Conservation (phyloP, 2,329 filamentous ascomycete species). For the Fusarium euwallaceae region DNA sequence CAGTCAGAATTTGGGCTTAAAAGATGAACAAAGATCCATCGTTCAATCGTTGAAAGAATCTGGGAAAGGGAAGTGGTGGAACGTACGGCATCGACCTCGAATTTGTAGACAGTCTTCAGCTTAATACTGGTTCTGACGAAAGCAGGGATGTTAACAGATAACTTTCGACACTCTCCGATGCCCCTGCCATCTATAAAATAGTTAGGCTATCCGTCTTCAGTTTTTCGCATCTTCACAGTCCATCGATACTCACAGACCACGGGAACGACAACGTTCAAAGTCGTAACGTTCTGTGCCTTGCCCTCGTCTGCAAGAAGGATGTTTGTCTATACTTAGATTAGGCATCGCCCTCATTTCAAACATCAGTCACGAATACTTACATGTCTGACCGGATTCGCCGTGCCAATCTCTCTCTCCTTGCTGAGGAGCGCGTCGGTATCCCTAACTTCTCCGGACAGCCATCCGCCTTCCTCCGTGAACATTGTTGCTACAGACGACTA, state of each 20-base stretch:
- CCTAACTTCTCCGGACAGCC: slow-evolving; percentile 48
- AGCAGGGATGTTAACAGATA: slow-evolving; percentile 52
- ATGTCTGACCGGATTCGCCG: slow-evolving; percentile 44
- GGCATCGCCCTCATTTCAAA: too few species aligned
- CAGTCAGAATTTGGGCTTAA: too few species aligned
- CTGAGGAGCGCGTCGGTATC: slow-evolving; percentile 49
- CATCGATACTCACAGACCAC: slow-evolving; percentile 44
- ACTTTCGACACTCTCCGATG: slow-evolving; percentile 49
- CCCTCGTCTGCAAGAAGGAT: slow-evolving; percentile 47
- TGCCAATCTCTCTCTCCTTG: slow-evolving; percentile 47
- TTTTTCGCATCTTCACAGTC: neutral
- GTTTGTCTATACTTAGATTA: slow-evolving; percentile 42
- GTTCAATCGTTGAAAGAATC: too few species aligned
- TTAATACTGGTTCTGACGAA: slow-evolving; percentile 48
- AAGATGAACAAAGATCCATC: neutral
- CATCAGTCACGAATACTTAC: slow-evolving; percentile 30
- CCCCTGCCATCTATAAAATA: slow-evolving; percentile 50
- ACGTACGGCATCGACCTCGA: slow-evolving; percentile 50
- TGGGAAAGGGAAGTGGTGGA: neutral
- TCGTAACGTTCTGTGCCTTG: slow-evolving; percentile 46
- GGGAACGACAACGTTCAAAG: slow-evolving; percentile 47
- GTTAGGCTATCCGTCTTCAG: neutral
- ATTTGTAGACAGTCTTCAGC: slow-evolving; percentile 49
- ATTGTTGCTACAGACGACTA: slow-evolving; percentile 47
- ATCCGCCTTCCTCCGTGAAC: slow-evolving; percentile 48